Base-by-base conservation (phyloP, 2,329 filamentous ascomycete species). In the Alternaria novae-zelandiae region DNA sequence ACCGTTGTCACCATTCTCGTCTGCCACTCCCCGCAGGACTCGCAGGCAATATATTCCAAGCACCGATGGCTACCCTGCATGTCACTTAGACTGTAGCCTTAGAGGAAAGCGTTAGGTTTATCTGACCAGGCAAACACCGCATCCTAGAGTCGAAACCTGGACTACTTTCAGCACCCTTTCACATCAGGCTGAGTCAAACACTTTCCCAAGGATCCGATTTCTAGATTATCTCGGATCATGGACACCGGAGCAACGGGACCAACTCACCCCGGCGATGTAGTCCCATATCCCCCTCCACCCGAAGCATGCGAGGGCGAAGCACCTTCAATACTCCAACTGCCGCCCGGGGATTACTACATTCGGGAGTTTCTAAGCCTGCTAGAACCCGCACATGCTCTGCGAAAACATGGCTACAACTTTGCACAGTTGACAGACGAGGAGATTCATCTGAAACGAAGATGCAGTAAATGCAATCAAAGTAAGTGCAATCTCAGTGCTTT, bases 381-480 rank as follows among this genome's bases (percentile, higher is more conserved):
- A 10, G 66, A 65, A 32, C 10, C 50, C 5, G 4, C 28, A 25
- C 43, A 44, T 5, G 45, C 7, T 17, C 43, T 59, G 41, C 51
- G 57, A 21, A 67, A 57, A 53, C 55, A 70, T n/a, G 68, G 64
- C 13, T 68, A 67, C 17, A 26, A 56, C 11, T 45, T 54, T 1
- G 32, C 59, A 25, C 62, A 49, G 11, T 55, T 70, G 9, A 63
- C 61, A 21, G 56, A 57, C 11, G 59, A 55, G 20, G 65, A 69
- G 7, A 53, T 70, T 21, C 23, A 62, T 4, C 11, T 50, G 51
- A 68, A 68, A 51, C 61, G 61, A 17, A 60, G 61, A 30, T 70
- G 68, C 32, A 50, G 21, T 15, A 44, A 46, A 12, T 70, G 68
- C 30, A 59, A 57, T 17, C 67, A 68, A 59, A 57, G 68, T 69